Evolutionary conservation across 2,329 filamentous ascomycete species (phyloP), one percentile per base, ranked within the genome.

Genomic region (Trichoderma gracile): DNA sequence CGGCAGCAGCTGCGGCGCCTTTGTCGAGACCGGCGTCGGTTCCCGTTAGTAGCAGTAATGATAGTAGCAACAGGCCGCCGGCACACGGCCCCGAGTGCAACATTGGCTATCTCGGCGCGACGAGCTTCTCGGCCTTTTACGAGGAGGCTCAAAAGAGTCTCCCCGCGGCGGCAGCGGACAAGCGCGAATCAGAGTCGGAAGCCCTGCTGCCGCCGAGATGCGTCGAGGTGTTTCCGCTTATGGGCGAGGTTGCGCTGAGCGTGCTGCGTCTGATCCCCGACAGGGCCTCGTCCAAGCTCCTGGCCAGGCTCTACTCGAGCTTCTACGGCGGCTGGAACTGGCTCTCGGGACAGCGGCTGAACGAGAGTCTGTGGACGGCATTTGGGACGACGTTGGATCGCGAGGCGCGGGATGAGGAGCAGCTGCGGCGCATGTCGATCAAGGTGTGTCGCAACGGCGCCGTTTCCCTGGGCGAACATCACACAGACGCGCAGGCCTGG

Each of bases 381-480:
- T 65, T 62, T 45, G 42, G 42, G 12, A 30, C 25, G 1, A 30
- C 14, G 21, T 21, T 65, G 27, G 42, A 19, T 5, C 19, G 23
- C 8, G 27, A 33, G n/a, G 9, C 7, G 30, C 42, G 47, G 14
- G 54, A 58, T 5, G 56, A 65, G 12, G 47, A 54, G 15, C 33
- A 17, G 19, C 57, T 65, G 7, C n/a, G 56, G 38, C 56, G 57
- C 6, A 67, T 80, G 30, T 78, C 76, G 1, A 67, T 70, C 0
- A 68, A 69, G 2, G 65, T 81, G 10, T 79, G 74, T 59, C 63
- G 68, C 23, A 81, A 81, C 55, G 79, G 78, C 0, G 68, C 73
- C 0, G 71, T 68, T 3, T 74, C 75, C 0, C 70, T 80, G 8
- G 67, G 67, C 0, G 78, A 81, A 12, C 70, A 76, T 0, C 72